These are phyloP conservation scores for Collybiopsis confluens DNA, from an alignment of 768 basidiomycete genomes.

Conservation along the genomic window DNA sequence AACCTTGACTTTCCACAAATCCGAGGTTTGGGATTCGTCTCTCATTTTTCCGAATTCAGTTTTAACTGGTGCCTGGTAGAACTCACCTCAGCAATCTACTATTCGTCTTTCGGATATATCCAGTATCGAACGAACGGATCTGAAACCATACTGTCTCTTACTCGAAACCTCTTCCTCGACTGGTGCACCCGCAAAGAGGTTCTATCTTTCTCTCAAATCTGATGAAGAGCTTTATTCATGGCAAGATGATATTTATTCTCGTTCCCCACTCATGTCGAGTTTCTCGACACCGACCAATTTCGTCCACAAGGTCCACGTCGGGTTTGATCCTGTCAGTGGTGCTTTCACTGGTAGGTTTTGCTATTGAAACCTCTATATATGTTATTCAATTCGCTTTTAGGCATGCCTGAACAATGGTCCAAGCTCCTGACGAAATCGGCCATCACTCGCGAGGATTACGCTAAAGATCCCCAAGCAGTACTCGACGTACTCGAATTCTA, in stretches of 20 bases:
- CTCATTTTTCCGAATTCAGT: not conserved
- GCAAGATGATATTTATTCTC: constrained; percentile 95
- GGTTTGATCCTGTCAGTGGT: constrained; percentile 90
- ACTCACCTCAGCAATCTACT: constrained; percentile 50
- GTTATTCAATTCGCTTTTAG: constrained; percentile 44
- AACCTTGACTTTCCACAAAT: constrained; percentile 80
- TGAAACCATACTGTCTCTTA: constrained; percentile 91
- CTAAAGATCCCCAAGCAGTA: constrained; percentile 94
- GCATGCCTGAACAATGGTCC: constrained; percentile 96
- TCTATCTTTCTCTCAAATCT: constrained; percentile 78
- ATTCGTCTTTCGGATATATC: constrained; percentile 75
- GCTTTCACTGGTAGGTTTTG: constrained; percentile 75
- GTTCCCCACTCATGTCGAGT: constrained; percentile 83
- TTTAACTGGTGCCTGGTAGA: constrained; percentile 29
- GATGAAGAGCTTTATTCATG: constrained; percentile 98
- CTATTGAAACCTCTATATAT: not conserved
- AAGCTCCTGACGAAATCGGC: constrained; percentile 95
- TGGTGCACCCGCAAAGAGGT: constrained; percentile 63
- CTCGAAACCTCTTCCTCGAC: constrained; percentile 50
- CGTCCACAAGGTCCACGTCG: constrained; percentile 97
- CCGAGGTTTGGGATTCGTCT: constrained; percentile 56
- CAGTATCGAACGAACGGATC: constrained; percentile 86
- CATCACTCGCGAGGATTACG: constrained; percentile 97
- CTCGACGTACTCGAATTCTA: constrained; percentile 98
- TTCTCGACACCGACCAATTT: constrained; percentile 96